Conservation (phyloP, 2,329 filamentous ascomycete genomes). For the Basipetospora chlamydospora region DNA sequence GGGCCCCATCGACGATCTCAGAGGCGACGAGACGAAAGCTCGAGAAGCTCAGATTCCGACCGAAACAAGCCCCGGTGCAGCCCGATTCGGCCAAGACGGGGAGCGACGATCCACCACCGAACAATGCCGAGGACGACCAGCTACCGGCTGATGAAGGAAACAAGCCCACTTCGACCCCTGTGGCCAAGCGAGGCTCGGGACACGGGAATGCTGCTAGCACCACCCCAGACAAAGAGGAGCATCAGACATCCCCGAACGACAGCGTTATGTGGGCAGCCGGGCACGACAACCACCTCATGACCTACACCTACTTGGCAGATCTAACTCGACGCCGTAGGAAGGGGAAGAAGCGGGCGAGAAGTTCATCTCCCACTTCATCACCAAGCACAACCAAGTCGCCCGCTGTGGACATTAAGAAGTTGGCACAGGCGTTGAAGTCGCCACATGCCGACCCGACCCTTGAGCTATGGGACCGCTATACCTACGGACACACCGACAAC, state of each 20-base stretch:
- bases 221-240: too few species aligned
- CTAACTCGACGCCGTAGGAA: slow-evolving; percentile 8
- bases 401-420: slow-evolving; percentile 41
- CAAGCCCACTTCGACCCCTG: slow-evolving; percentile 2
- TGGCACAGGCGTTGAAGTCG: slow-evolving; percentile 46
- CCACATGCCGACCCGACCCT: slow-evolving; percentile 58
- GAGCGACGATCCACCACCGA: not conserved
- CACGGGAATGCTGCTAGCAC: slow-evolving; percentile 5
- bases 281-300: slow-evolving; percentile 4
- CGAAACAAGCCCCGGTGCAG: not conserved
- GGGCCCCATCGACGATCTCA: slow-evolving; percentile 33
- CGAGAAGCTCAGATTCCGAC: slow-evolving; percentile 38
- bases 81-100: not conserved
- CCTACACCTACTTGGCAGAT: slow-evolving; percentile 7
- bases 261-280: slow-evolving; percentile 5
- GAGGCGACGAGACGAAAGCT: slow-evolving; percentile 46
- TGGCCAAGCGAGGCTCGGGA: not conserved
- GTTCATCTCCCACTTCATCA: slow-evolving; percentile 59
- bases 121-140: too few species aligned
- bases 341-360: slow-evolving; percentile 49
- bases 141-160: too few species aligned
- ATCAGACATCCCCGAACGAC: slow-evolving; percentile 10
- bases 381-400: slow-evolving; percentile 34
- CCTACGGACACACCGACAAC: slow-evolving; percentile 14
- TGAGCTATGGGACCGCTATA: slow-evolving; percentile 66